A percentile compares a stretch with the other conserved stretches of the same genome.
phyloP scores from a whole-genome alignment of 768 basidiomycete species.

The Fistulinella prunicolor region DNA sequence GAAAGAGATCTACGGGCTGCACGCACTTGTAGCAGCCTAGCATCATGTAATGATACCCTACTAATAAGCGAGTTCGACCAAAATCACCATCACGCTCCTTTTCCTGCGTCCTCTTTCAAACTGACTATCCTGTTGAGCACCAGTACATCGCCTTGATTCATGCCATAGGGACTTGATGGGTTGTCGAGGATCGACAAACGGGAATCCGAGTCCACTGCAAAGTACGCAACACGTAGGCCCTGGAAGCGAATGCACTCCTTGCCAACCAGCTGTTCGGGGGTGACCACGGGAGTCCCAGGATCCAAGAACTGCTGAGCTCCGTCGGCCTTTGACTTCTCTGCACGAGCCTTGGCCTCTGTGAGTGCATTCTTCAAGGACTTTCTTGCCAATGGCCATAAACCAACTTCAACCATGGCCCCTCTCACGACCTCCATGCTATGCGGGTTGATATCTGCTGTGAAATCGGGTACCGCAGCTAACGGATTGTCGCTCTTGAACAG shows the following conservation, averaged over 20 bases:
- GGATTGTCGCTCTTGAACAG: constrained; percentile 96
- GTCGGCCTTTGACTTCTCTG: constrained; percentile 55
- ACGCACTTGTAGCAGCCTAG: constrained; percentile 81
- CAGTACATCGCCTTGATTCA: constrained; percentile 70
- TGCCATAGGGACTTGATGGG: constrained; percentile 38
- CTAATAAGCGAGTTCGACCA: neutral
- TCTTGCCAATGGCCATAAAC: constrained; percentile 84
- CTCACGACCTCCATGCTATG: constrained; percentile 77
- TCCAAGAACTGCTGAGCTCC: constrained; percentile 32
- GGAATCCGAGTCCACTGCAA: constrained; percentile 87
- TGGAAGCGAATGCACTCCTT: constrained; percentile 96
- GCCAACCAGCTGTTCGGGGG: constrained; percentile 73
- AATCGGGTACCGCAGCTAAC: constrained; percentile 62
- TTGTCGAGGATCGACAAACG: constrained; percentile 63
- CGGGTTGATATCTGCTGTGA: constrained; percentile 77
- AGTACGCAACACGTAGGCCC: constrained; percentile 93
- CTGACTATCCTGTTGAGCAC: constrained; percentile 91
- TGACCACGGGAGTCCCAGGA: constrained; percentile 67
- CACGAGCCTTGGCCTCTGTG: constrained; percentile 60
- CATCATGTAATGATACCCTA: constrained; percentile 12
- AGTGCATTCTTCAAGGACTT: constrained; percentile 61
- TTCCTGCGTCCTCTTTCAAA: constrained; percentile 92
- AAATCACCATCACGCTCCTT: constrained; percentile 35
- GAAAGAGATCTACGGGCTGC: constrained; percentile 84
- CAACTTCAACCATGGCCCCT: constrained; percentile 82